phyloP scores from a whole-genome alignment of 192 early-diverging fungal species.

The Fimicolochytrium jonesii region DNA sequence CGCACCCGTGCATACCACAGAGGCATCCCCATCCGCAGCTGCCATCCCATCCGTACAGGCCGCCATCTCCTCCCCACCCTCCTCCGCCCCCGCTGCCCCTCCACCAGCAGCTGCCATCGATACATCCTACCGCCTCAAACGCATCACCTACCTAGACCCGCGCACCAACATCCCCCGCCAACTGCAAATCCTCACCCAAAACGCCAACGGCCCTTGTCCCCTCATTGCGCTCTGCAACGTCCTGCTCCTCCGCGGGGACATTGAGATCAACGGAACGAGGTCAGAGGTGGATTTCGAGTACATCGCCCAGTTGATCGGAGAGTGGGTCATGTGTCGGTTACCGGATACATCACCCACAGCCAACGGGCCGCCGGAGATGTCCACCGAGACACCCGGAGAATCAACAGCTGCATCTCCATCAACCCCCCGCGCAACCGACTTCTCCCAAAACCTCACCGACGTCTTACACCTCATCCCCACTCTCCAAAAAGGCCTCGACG shows the following conservation, averaged over 20 bases:
- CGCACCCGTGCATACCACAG: too few relatives aligned
- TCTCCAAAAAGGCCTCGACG: constrained; percentile 62
- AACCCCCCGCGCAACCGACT: not conserved
- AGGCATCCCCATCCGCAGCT: too few relatives aligned
- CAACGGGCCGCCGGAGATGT: not conserved
- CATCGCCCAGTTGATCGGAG: constrained; percentile 68
- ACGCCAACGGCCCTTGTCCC: constrained; percentile 91
- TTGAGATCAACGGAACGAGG: constrained; percentile 53
- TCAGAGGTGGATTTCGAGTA: constrained; percentile 61
- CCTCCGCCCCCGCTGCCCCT: not conserved
- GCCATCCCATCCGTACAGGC: too few relatives aligned
- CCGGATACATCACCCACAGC: not conserved
- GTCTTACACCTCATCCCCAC: constrained; percentile 25
- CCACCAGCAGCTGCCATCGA: not conserved
- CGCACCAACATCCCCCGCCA: constrained; percentile 37
- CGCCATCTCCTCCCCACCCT: too few relatives aligned
- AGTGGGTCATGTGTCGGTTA: constrained; percentile 29
- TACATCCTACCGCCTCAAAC: constrained; percentile 64
- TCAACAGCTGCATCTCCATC: not conserved
- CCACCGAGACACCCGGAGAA: too few relatives aligned
- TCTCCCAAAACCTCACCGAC: constrained; percentile 13
- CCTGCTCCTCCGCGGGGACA: constrained; percentile 66
- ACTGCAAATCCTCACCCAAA: constrained; percentile 83
- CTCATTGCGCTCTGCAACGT: constrained; percentile 81
- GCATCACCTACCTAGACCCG: constrained; percentile 61